Conservation (phyloP, 441 rosid genomes). For the Dalechampia spathulata region DNA sequence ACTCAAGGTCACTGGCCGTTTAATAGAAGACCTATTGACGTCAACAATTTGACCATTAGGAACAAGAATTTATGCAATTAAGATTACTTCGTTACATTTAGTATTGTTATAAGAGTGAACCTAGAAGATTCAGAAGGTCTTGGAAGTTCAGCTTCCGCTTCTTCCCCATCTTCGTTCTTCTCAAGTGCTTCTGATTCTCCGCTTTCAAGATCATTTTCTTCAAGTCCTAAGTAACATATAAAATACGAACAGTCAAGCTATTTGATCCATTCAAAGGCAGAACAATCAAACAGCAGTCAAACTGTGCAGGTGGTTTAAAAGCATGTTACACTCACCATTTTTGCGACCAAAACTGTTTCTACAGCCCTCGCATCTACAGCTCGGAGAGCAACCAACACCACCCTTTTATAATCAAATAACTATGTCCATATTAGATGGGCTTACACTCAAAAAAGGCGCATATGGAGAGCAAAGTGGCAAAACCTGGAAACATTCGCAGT, state of each 20-base stretch:
- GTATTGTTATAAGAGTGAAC: constrained; percentile 9
- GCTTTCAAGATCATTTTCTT: constrained; percentile 21
- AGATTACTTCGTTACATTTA: not conserved
- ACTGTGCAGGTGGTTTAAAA: not conserved
- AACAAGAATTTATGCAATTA: not conserved
- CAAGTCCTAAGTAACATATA: constrained; percentile 20
- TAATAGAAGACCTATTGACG: constrained; percentile 39
- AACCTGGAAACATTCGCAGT: constrained; percentile 99
- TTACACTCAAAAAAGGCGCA: not conserved
- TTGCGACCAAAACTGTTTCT: constrained; percentile 77
- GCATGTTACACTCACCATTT: constrained; percentile 48
- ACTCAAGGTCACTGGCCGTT: constrained; percentile 35
- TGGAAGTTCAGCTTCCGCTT: constrained; percentile 21
- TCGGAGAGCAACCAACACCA: constrained; percentile 90
- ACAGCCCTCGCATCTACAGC: constrained; percentile 95
- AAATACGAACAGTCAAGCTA: too few relatives aligned
- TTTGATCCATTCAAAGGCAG: too few relatives aligned
- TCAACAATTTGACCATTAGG: not conserved
- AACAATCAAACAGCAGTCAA: too few relatives aligned
- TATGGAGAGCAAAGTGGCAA: constrained; percentile 9
- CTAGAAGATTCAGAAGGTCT: constrained; percentile 23
- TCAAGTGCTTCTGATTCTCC: constrained; percentile 17
- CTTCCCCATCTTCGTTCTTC: constrained; percentile 17
- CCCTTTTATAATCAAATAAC: constrained; percentile 38
- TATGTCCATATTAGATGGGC: constrained; percentile 22